phyloP scores from a whole-genome alignment of 805 yeast species.

The Kodamaea restingae region DNA sequence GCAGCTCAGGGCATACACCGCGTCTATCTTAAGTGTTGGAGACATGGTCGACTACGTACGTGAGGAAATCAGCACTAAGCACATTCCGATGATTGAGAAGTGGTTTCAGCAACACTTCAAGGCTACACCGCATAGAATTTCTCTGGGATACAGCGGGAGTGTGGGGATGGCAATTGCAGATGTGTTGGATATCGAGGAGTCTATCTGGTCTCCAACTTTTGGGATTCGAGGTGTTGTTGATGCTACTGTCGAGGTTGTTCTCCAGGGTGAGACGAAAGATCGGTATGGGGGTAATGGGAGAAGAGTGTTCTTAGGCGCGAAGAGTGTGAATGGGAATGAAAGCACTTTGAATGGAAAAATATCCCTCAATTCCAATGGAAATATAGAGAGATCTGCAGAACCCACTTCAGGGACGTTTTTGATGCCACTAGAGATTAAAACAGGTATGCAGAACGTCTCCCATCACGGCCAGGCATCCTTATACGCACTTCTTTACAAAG shows the following conservation, averaged over 20 bases:
- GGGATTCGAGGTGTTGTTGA: slow-evolving; percentile 90
- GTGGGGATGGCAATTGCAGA: slow-evolving; percentile 40
- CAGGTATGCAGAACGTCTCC: slow-evolving; percentile 63
- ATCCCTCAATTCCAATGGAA: too few species aligned
- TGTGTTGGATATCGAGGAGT: slow-evolving; percentile 82
- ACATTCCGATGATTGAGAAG: slow-evolving; percentile 48
- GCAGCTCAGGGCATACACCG: slow-evolving; percentile 39
- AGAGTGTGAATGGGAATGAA: too few species aligned
- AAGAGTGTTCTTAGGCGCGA: background rate
- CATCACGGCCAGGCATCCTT: slow-evolving; percentile 87
- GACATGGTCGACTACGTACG: slow-evolving; percentile 44
- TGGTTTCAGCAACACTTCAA: slow-evolving; percentile 50
- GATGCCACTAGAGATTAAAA: slow-evolving; percentile 85
- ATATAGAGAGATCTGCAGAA: too few species aligned
- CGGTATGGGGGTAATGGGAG: background rate
- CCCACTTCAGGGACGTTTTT: slow-evolving; percentile 39
- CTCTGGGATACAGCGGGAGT: slow-evolving; percentile 7
- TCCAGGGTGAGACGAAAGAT: background rate
- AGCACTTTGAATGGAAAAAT: too few species aligned
- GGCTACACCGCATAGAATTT: slow-evolving; percentile 8
- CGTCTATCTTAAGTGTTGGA: slow-evolving; percentile 55
- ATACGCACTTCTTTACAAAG: slow-evolving; percentile 74
- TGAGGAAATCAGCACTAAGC: slow-evolving; percentile 36
- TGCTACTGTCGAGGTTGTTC: slow-evolving; percentile 58
- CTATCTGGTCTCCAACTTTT: slow-evolving; percentile 84